Percentiles rank a stretch among this genome's conserved stretches.
Evolutionary conservation across 192 early-diverging fungal species (phyloP).

Genomic region (Umbelopsis vinacea): DNA sequence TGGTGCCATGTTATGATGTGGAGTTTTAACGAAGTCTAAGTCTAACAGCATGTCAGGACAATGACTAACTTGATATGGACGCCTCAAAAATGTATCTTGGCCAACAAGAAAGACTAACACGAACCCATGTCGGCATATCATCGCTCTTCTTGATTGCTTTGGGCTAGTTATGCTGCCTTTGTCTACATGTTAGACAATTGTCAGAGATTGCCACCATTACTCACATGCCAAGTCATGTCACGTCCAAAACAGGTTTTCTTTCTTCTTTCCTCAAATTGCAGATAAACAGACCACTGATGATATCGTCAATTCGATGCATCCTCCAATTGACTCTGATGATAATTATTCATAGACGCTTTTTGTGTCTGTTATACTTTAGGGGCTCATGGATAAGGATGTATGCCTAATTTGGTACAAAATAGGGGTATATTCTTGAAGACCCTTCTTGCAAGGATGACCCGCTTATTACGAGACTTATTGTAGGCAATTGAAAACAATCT

Average conservation of each 20-base stretch:
- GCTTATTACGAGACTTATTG: slow-evolving; percentile 62
- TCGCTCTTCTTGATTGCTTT: neutral
- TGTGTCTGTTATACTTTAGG: neutral
- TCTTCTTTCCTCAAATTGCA: slow-evolving; percentile 58
- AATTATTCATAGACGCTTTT: slow-evolving; percentile 23
- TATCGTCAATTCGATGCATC: slow-evolving; percentile 73
- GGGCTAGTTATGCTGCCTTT: neutral
- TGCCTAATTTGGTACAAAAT: slow-evolving; percentile 18
- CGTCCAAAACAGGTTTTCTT: neutral
- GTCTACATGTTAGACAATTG: neutral
- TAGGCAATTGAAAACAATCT: slow-evolving; percentile 43
- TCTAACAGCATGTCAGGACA: no score
- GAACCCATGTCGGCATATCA: slow-evolving; percentile 1
- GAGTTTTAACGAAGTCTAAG: no score
- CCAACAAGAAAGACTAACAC: neutral
- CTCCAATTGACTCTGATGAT: slow-evolving; percentile 80
- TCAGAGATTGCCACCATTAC: neutral
- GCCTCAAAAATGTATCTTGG: neutral
- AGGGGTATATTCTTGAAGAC: slow-evolving; percentile 69
- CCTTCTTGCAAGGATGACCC: slow-evolving; percentile 67
- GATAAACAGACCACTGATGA: slow-evolving; percentile 65
- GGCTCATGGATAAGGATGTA: slow-evolving; percentile 3
- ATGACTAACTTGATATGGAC: slow-evolving; percentile 1
- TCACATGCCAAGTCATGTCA: no score
- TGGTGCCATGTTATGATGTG: no score